Evolutionary conservation across 495 filamentous ascomycete genomes (phyloP), one percentile per base, ranked within the genome.

Genomic region (Trichoderma gamsii): DNA sequence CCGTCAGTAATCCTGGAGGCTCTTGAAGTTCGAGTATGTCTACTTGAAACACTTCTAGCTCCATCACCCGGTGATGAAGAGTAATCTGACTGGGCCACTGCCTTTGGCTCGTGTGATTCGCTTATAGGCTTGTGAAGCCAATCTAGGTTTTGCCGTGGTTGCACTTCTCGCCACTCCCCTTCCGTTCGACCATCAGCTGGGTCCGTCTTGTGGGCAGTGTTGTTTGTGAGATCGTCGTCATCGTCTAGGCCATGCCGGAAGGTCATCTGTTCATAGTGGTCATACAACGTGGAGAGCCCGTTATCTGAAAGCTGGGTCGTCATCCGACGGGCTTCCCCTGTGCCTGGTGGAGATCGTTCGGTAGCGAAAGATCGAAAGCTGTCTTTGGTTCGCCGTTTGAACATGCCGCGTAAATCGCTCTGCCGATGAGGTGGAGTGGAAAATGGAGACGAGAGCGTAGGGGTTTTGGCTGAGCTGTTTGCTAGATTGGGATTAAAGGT

Each of bases 261-360:
- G 3, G 81, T 76, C 69, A 79, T 77, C 69, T 82, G 78, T 66
- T 86, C 82, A 69, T 86, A 85, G 70, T 84, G 79, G 64, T 84
- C 76, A 69, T 86, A 85, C 9, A 84, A 75, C 41, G 80, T 76
- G 49, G 79, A 71, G 12, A 82, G 69, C 7, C 77, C 73, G 38
- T 66, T 61, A 15, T 61, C 56, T 27, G 56, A 61, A 61, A 32
- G 25, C 9, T 32, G 56, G 0, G 56, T 29, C 56, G 56, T 61
- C 56, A 61, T 61, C 16, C 56, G 56, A 61, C 27, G 56, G 25
- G 11, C 56, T 61, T 61, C 56, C 11, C 5, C 56, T 13, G 56
- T 25, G 13, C 25, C n/a, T 32, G 23, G 16, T 32, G 56, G 56
- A 9, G 56, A 29, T 23, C 1, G 9, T 29, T 61, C 56, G 11